These are phyloP conservation scores for Eudorina sp. DNA, from an alignment of 139 green algal genomes.

Conservation along the genomic window DNA sequence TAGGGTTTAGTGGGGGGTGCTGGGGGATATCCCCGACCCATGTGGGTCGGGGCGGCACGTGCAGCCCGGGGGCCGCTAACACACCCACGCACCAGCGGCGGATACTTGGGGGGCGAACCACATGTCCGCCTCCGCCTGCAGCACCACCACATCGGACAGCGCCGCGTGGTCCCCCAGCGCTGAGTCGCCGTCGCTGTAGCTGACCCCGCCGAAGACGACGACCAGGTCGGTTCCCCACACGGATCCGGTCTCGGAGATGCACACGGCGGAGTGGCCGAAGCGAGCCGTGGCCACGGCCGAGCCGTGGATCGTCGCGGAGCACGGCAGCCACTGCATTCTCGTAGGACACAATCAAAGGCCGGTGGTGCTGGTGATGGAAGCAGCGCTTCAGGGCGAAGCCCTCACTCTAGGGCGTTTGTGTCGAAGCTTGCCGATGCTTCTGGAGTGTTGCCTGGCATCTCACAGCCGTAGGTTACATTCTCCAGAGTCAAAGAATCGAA, in stretches of 20 bases:
- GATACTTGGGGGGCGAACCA: constrained; percentile 59
- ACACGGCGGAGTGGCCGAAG: constrained; percentile 58
- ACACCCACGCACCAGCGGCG: background rate
- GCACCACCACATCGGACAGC: constrained; percentile 55
- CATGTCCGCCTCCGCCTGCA: constrained; percentile 57
- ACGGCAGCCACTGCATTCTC: constrained; percentile 49
- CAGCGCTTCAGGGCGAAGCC: too few species aligned
- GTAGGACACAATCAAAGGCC: too few species aligned
- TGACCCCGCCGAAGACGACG: constrained; percentile 57
- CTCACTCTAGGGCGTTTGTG: too few species aligned
- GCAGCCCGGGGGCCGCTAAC: too few species aligned
- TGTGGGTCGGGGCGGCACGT: too few species aligned
- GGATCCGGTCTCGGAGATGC: background rate
- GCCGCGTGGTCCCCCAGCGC: constrained; percentile 45
- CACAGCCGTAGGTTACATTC: too few species aligned
- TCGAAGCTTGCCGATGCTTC: too few species aligned
- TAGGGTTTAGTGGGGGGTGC: too few species aligned
- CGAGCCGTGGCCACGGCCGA: constrained; percentile 20
- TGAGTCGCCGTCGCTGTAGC: constrained; percentile 14
- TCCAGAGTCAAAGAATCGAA: too few species aligned
- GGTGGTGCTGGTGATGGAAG: background rate
- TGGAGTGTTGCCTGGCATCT: too few species aligned
- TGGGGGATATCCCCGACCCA: too few species aligned
- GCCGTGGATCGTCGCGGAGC: background rate
- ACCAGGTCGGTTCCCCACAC: constrained; percentile 56